These are phyloP conservation scores for Magnusiomyces tetraspermus DNA, from an alignment of 1,139 yeast genomes.

Conservation along the genomic window DNA sequence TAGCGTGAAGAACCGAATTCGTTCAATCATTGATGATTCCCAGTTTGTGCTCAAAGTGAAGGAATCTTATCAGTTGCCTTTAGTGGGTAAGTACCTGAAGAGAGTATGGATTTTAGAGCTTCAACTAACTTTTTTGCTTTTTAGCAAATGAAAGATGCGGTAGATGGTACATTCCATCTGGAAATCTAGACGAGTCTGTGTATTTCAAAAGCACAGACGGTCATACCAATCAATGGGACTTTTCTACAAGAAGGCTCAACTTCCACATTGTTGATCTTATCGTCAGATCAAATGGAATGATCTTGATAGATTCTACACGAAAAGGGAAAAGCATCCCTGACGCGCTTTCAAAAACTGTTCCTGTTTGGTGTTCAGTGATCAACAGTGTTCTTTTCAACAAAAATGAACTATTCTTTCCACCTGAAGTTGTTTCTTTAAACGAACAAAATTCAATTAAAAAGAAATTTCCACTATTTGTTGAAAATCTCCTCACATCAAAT, in stretches of 20 bases:
- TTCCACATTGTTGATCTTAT: slow-evolving; percentile 54
- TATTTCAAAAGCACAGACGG: slow-evolving; percentile 92
- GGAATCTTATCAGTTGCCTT: slow-evolving; percentile 32
- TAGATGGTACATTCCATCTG: slow-evolving; percentile 65
- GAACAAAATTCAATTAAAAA: slow-evolving; percentile 48
- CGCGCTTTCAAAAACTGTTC: slow-evolving; percentile 75
- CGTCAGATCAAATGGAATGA: slow-evolving; percentile 34
- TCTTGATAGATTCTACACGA: slow-evolving; percentile 77
- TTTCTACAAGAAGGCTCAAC: slow-evolving; percentile 62
- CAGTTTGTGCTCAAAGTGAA: slow-evolving; percentile 33
- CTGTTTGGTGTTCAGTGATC: slow-evolving; percentile 84
- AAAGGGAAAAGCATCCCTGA: slow-evolving; percentile 81
- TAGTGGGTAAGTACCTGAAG: slow-evolving; percentile 6
- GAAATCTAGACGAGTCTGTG: slow-evolving; percentile 37
- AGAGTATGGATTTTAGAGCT: slow-evolving; percentile 33
- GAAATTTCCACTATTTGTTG: slow-evolving; percentile 43
- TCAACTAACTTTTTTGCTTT: slow-evolving; percentile 18
- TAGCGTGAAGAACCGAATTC: slow-evolving; percentile 54
- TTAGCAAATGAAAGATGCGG: slow-evolving; percentile 84
- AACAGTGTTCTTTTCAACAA: slow-evolving; percentile 42
- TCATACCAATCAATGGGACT: slow-evolving; percentile 71
- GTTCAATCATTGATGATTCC: slow-evolving; percentile 58
- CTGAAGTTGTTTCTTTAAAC: slow-evolving; percentile 45
- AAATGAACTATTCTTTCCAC: slow-evolving; percentile 39
- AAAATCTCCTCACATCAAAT: slow-evolving; percentile 35